Conservation (phyloP, 83 land plant species). For the Diphasiastrum complanatum region DNA sequence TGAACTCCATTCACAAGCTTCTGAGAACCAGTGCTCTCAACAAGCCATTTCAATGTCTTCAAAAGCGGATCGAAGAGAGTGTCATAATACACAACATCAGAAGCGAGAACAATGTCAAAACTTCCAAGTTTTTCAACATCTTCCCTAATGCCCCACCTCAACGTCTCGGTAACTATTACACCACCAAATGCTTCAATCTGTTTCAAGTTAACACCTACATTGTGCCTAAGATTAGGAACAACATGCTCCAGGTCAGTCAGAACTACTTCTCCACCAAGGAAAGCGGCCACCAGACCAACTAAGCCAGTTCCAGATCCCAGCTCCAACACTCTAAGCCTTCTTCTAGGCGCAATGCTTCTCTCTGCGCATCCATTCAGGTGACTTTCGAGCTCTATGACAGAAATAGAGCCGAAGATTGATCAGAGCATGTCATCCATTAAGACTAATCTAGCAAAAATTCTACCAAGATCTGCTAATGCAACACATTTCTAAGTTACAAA, state of each 20-base stretch:
- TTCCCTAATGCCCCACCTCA: conserved; percentile 66
- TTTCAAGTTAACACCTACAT: conserved; percentile 43
- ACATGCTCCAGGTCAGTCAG: conserved; percentile 87
- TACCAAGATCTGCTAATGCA: no score
- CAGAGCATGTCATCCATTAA: no score
- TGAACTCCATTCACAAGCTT: conserved; percentile 4
- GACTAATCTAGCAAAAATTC: no score
- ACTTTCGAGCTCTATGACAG: no score
- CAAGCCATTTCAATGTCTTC: conserved; percentile 46
- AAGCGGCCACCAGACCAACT: conserved; percentile 64
- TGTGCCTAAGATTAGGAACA: conserved; percentile 57
- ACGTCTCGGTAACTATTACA: conserved; percentile 34
- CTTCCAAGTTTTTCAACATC: conserved; percentile 30
- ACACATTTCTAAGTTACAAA: no score
- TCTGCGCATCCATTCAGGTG: no score
- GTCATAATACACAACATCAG: conserved; percentile 87
- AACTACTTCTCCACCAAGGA: conserved; percentile 57
- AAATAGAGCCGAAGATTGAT: no score
- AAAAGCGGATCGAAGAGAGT: conserved; percentile 67
- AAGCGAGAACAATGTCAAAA: conserved; percentile 62
- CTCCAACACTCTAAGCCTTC: conserved; percentile 56
- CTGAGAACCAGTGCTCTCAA: background rate
- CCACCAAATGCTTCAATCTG: conserved; percentile 42
- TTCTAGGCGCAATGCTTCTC: conserved; percentile 14
- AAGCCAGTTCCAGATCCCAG: conserved; percentile 97